Evolutionary conservation across 768 basidiomycete genomes (phyloP).

Genomic region (Tubosaeta sp.): DNA sequence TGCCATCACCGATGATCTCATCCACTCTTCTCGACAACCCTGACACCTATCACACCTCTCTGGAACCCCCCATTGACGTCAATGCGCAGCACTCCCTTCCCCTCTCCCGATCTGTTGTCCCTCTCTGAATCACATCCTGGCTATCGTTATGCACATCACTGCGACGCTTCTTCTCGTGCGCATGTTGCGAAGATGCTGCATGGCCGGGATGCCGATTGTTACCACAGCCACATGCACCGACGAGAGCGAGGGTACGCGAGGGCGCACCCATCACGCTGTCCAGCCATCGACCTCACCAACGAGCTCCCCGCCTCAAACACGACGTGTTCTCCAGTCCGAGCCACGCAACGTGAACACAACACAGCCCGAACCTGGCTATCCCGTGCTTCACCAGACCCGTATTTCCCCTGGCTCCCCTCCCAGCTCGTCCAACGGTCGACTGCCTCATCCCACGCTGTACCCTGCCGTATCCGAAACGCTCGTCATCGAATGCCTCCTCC

Average conservation of each 20-base stretch:
- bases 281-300: conserved; percentile 18
- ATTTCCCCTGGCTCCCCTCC: conserved; percentile 15
- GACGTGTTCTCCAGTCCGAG: conserved; percentile 15
- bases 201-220: conserved; percentile 25
- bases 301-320: conserved; percentile 15
- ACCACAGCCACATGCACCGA: conserved; percentile 20
- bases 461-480: conserved; percentile 22
- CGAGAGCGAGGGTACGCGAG: too few relatives aligned
- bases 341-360: conserved; percentile 12
- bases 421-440: conserved; percentile 22
- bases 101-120: conserved; percentile 27
- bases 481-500: conserved; percentile 3
- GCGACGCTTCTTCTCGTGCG: conserved; percentile 24
- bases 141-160: conserved; percentile 29
- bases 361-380: conserved; percentile 19
- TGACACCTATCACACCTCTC: conserved; percentile 23
- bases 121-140: conserved; percentile 24
- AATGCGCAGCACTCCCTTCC: conserved; percentile 20
- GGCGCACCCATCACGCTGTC: conserved; percentile 11
- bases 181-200: conserved; percentile 21
- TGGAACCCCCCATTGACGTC: conserved; percentile 29
- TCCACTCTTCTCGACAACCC: conserved; percentile 23
- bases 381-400: conserved; percentile 11
- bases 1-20: conserved; percentile 27
- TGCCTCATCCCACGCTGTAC: conserved; percentile 10